Percentiles rank a stretch among this genome's conserved stretches.
These are phyloP conservation scores for Neurospora africana DNA, from an alignment of 495 filamentous ascomycete species.

Conservation along the genomic window DNA sequence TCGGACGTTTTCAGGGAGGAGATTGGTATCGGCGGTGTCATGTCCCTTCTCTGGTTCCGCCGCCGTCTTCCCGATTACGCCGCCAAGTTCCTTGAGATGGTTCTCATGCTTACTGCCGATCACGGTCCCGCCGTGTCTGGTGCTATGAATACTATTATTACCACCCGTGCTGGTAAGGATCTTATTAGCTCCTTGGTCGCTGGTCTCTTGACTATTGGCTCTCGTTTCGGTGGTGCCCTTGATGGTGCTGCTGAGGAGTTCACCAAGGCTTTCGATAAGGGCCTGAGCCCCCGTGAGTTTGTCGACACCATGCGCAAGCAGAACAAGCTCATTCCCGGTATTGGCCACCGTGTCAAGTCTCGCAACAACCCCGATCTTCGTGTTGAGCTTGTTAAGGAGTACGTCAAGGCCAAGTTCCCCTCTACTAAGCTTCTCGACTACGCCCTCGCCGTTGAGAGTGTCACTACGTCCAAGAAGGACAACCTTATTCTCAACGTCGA, in stretches of 20 bases:
- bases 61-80: constrained; percentile 92
- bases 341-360: constrained; percentile 98
- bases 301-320: constrained; percentile 98
- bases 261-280: constrained; percentile 95
- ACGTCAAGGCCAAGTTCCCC: constrained; percentile 93
- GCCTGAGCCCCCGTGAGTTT: constrained; percentile 94
- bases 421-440: constrained; percentile 95
- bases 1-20: constrained; percentile 98
- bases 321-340: constrained; percentile 99
- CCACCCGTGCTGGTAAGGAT: constrained; percentile 96
- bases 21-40: constrained; percentile 98
- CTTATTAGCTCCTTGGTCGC: constrained; percentile 88
- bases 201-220: constrained; percentile 96
- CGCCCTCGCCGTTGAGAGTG: constrained; percentile 92
- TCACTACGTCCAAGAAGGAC: constrained; percentile 99
- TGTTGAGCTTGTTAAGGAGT: constrained; percentile 98
- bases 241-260: constrained; percentile 98
- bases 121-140: constrained; percentile 98
- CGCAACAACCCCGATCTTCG: constrained; percentile 99
- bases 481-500: constrained; percentile 99
- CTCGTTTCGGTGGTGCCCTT: constrained; percentile 94
- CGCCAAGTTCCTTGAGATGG: constrained; percentile 99
- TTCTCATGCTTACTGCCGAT: constrained; percentile 98
- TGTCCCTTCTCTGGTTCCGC: constrained; percentile 99
- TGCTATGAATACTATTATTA: constrained; percentile 99